Evolutionary conservation across 2,329 filamentous ascomycete species (phyloP).

Genomic region (Colletotrichum higginsianum): DNA sequence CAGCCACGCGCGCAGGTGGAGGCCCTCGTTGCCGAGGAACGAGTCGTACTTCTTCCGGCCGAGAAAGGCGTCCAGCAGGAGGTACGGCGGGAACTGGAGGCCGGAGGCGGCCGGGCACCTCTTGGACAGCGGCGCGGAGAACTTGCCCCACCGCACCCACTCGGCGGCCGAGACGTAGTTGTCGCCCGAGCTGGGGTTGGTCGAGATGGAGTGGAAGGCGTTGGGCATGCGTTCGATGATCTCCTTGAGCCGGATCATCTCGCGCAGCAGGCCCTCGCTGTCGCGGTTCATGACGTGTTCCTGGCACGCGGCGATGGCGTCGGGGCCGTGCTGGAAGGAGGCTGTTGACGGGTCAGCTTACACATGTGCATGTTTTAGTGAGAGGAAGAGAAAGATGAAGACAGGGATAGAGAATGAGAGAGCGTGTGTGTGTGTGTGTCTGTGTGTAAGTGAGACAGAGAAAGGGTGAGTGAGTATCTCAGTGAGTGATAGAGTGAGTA

Average conservation of each 20-base stretch:
- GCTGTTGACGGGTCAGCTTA: slow-evolving; percentile 46
- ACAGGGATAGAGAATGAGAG: too few relatives aligned
- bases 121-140: slow-evolving; percentile 65
- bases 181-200: slow-evolving; percentile 66
- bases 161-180: slow-evolving; percentile 64
- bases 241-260: slow-evolving; percentile 67
- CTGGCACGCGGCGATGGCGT: slow-evolving; percentile 67
- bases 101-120: slow-evolving; percentile 66
- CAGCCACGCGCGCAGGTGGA: slow-evolving; percentile 68
- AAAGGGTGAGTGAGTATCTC: too few relatives aligned
- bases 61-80: slow-evolving; percentile 70
- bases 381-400: too few relatives aligned
- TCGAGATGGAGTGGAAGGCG: slow-evolving; percentile 68
- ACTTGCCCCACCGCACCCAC: slow-evolving; percentile 67
- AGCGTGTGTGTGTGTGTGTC: fast-evolving
- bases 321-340: slow-evolving; percentile 66
- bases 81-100: slow-evolving; percentile 66
- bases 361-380: too few relatives aligned
- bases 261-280: slow-evolving; percentile 63
- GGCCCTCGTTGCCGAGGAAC: slow-evolving; percentile 66
- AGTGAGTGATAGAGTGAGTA: too few relatives aligned
- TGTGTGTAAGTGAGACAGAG: too few relatives aligned
- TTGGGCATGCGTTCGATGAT: slow-evolving; percentile 68
- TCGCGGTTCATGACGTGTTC: slow-evolving; percentile 69
- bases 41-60: slow-evolving; percentile 66